phyloP scores from a whole-genome alignment of 257 asterid genomes.

The Capsicum chinense region DNA sequence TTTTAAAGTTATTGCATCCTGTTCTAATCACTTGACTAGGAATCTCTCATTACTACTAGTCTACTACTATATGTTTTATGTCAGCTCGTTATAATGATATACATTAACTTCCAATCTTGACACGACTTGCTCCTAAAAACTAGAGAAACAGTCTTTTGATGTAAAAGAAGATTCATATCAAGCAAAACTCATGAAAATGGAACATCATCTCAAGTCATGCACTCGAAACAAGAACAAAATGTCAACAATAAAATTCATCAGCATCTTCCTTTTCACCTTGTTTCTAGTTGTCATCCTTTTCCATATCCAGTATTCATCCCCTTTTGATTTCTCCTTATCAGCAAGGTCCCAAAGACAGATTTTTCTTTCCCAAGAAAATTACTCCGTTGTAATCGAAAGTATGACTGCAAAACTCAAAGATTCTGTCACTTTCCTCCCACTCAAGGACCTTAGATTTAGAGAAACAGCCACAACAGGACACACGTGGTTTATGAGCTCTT shows the following conservation, averaged over 20 bases:
- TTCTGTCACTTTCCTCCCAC: slow-evolving; percentile 43
- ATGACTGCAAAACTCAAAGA: slow-evolving; percentile 34
- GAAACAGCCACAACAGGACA: slow-evolving; percentile 36
- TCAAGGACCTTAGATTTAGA: slow-evolving; percentile 40
- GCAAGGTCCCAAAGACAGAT: slow-evolving; percentile 24
- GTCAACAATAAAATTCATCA: slow-evolving; percentile 23
- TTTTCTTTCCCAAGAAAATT: not conserved
- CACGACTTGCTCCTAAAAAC: slow-evolving; percentile 15
- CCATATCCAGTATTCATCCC: slow-evolving; percentile 22
- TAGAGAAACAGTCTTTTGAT: not conserved
- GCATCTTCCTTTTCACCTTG: slow-evolving; percentile 8
- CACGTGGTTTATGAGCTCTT: slow-evolving; percentile 51
- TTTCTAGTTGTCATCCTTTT: slow-evolving; percentile 33
- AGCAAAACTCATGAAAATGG: slow-evolving; percentile 25
- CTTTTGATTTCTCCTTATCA: slow-evolving; percentile 22
- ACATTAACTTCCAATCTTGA: slow-evolving; percentile 29
- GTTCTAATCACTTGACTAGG: not conserved
- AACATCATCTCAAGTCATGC: not conserved
- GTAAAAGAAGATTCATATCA: not conserved
- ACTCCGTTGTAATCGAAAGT: not conserved
- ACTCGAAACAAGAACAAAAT: slow-evolving; percentile 31
- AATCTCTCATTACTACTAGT: not conserved
- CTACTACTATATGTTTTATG: not conserved
- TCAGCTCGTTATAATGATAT: not conserved
- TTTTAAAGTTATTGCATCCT: not conserved